Base-by-base conservation (phyloP, 2,329 filamentous ascomycete species). In the Pseudofabraea citricarpa region DNA sequence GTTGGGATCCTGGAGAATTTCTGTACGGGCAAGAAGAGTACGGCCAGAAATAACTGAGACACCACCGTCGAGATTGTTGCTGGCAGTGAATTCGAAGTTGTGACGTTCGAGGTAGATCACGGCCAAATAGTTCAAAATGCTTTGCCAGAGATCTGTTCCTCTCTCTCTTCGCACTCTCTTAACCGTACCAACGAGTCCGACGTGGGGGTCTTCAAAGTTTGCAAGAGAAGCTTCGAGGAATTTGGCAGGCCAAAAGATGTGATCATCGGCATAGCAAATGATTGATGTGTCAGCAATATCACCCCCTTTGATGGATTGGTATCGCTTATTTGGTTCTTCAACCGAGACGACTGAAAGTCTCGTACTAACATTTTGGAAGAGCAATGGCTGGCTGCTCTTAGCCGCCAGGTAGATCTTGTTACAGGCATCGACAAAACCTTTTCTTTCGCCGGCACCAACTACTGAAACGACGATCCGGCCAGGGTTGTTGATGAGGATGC, bases 61-160 rank as follows among this genome's bases (percentile, higher is more conserved):
- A 8, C 75, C 76, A 7, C 76, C 77, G 44, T 83, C 79, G 8
- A 83, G 62, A 6, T 71, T 64, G 47, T 75, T 77, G 6, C 73
- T 74, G 0, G 75, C 66, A 1, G 72, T 68, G 41, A 77, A 74
- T 54, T 83, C 79, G 56, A 75, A 83, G 55, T 81, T 82, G 58
- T 81, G 76, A 0, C 79, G 73, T 51, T 76, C 70, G 1, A 84
- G 69, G 55, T 83, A 82, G n/a, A 71, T 58, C 22, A 72, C 72
- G 0, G 74, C 78, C 15, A 83, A 64, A 55, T 79, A 71, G 59
- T 83, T 81, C n/a, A 47, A 31, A 5, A 55, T 43, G 9, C 41
- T 50, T 16, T 47, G 40, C 2, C 21, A 40, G 9, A 41, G 13
- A n/a, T 12, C 46, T 8, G 22, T 29, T 45, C 52, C 31, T 36